Conservation (phyloP, 345 rosid species). For the Limnanthes douglasii region DNA sequence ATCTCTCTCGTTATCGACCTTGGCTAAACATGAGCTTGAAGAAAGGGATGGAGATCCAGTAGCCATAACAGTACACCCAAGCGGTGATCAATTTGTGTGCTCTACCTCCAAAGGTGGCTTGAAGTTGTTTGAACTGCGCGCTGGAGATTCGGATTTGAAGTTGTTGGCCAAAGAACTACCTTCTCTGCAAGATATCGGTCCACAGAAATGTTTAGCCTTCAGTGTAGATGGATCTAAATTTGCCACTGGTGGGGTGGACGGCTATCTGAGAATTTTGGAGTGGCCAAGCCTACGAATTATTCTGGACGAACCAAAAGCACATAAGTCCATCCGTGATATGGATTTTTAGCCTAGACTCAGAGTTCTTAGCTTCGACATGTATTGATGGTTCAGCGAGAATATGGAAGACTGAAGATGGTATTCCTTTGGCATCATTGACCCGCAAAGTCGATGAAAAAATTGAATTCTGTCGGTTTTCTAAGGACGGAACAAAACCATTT, state of each 20-base stretch:
- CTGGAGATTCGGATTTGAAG: conserved; percentile 26
- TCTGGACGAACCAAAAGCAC: conserved; percentile 71
- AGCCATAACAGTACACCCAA: conserved; percentile 61
- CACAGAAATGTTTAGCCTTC: conserved; percentile 68
- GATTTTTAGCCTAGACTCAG: conserved; percentile 91
- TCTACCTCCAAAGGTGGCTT: conserved; percentile 67
- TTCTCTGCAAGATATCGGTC: conserved; percentile 54
- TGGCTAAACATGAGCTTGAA: conserved; percentile 49
- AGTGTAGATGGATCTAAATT: conserved; percentile 86
- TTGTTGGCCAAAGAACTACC: conserved; percentile 37
- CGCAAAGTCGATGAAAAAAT: conserved; percentile 77
- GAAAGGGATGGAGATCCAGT: conserved; percentile 64
- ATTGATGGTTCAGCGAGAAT: conserved; percentile 87
- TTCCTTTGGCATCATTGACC: conserved; percentile 51
- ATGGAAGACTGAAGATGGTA: conserved; percentile 86
- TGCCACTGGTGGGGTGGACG: conserved; percentile 87
- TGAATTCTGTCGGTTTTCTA: conserved; percentile 75
- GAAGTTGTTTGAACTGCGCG: conserved; percentile 66
- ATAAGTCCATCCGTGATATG: conserved; percentile 72
- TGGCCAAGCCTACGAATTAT: conserved; percentile 67
- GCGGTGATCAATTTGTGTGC: conserved; percentile 71
- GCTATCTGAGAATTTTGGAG: conserved; percentile 72
- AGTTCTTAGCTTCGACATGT: conserved; percentile 77
- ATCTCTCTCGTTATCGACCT: conserved; percentile 57
- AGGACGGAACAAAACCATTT: conserved; percentile 92